Evolutionary conservation across 148 eudicot species (phyloP).

Genomic region (Bassia scoparia): DNA sequence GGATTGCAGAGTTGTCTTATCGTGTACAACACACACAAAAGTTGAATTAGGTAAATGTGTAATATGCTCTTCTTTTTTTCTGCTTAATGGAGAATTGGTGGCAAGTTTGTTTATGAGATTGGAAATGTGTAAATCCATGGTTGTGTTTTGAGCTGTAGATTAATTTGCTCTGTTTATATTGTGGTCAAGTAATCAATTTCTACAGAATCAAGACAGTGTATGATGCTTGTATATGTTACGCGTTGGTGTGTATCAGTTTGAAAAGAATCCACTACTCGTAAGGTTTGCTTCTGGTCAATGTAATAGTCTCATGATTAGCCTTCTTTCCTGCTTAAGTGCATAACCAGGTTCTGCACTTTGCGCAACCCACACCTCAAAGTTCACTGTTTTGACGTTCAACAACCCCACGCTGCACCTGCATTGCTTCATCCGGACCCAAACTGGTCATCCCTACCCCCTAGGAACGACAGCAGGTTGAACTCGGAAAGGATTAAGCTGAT

Average conservation of each 20-base stretch:
- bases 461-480: too few relatives aligned
- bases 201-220: not conserved
- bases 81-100: not conserved
- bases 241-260: not conserved
- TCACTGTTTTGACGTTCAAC: not conserved
- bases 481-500: too few relatives aligned
- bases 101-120: constrained; percentile 11
- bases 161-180: not conserved
- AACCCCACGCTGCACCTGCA: too few relatives aligned
- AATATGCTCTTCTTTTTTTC: not conserved
- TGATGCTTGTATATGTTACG: not conserved
- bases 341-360: not conserved
- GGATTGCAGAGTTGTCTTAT: constrained; percentile 11
- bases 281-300: not conserved
- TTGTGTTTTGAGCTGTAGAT: constrained; percentile 12
- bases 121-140: not conserved
- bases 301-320: not conserved
- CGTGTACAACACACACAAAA: not conserved
- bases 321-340: not conserved
- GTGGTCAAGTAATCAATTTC: not conserved
- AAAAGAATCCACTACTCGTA: not conserved
- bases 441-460: too few relatives aligned
- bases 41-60: constrained; percentile 4
- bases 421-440: too few relatives aligned
- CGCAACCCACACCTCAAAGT: not conserved